phyloP scores from a whole-genome alignment of 2,329 filamentous ascomycete genomes.

The Colletotrichum godetiae region DNA sequence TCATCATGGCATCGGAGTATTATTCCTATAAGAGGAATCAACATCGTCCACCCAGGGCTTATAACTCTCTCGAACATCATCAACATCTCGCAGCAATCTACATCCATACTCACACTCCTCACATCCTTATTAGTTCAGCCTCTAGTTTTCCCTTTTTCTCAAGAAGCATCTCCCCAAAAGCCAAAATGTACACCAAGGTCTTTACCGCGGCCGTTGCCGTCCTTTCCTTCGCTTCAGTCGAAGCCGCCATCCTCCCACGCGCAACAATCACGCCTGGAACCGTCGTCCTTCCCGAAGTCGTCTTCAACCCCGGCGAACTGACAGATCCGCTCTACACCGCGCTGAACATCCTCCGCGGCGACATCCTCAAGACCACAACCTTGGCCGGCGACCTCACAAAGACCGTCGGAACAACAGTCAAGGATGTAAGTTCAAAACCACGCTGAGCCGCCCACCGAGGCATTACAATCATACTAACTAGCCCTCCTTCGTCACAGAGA shows the following conservation, averaged over 20 bases:
- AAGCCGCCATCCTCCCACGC: conserved; percentile 2
- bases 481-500: background rate
- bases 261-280: background rate
- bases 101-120: background rate
- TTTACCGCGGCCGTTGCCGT: background rate
- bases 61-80: background rate
- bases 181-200: background rate
- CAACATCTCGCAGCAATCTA: no score
- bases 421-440: background rate
- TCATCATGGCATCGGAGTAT: background rate
- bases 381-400: background rate
- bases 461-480: background rate
- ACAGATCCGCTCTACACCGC: background rate
- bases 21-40: background rate
- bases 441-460: background rate
- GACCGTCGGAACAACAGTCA: background rate
- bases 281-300: conserved; percentile 10
- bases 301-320: conserved; percentile 1
- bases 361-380: background rate
- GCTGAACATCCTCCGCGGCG: background rate
- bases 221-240: background rate
- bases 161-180: background rate
- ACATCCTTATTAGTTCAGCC: background rate
- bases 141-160: background rate
- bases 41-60: background rate